These are phyloP conservation scores for Podochytrium sp. DNA, from an alignment of 192 early-diverging fungal genomes.

Conservation along the genomic window DNA sequence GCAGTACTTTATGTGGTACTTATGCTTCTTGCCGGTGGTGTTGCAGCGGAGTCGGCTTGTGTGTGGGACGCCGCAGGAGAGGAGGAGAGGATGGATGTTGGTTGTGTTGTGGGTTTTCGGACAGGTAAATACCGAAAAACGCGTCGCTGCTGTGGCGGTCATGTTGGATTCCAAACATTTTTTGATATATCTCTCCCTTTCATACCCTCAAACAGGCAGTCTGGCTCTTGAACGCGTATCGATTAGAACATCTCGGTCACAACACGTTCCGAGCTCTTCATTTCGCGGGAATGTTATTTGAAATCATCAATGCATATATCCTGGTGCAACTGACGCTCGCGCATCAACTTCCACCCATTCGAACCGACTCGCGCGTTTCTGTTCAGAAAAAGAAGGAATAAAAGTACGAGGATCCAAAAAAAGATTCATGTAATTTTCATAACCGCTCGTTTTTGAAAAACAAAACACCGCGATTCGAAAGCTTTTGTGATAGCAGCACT, in stretches of 20 bases:
- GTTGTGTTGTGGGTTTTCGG: conserved; percentile 71
- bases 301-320: conserved; percentile 73
- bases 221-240: conserved; percentile 86
- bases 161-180: not conserved
- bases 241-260: conserved; percentile 84
- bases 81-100: conserved; percentile 54
- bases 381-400: too few species aligned
- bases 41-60: conserved; percentile 68
- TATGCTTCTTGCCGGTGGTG: conserved; percentile 87
- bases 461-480: too few species aligned
- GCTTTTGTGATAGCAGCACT: too few species aligned
- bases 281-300: conserved; percentile 75
- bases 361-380: too few species aligned
- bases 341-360: too few species aligned
- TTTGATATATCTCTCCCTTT: conserved; percentile 2
- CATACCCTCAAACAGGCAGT: conserved; percentile 60
- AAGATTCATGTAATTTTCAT: too few species aligned
- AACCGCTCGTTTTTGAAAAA: too few species aligned
- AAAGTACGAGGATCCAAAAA: too few species aligned
- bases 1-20: conserved; percentile 99
- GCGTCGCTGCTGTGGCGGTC: conserved; percentile 7
- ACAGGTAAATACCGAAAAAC: conserved; percentile 68
- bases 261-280: conserved; percentile 81
- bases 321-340: conserved; percentile 33
- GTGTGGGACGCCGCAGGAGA: conserved; percentile 13